phyloP scores from a whole-genome alignment of 306 rosid genomes.

The Vigna nakashimae region DNA sequence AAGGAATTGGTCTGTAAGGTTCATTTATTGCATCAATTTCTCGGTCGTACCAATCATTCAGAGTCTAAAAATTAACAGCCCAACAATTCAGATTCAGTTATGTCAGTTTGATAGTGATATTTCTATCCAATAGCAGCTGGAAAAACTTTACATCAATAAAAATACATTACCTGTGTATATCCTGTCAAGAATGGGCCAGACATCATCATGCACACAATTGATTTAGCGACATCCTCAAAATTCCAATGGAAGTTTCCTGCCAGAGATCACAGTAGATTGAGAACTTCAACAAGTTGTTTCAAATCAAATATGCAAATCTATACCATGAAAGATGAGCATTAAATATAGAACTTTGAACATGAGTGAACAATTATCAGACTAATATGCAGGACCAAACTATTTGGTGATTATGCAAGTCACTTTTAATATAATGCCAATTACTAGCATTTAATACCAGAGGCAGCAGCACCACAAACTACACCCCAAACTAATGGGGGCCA shows the following conservation, averaged over 20 bases:
- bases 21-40: constrained; percentile 97
- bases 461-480: constrained; percentile 98
- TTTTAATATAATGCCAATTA: constrained; percentile 4
- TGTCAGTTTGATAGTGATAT: constrained; percentile 34
- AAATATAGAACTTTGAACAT: constrained; percentile 28
- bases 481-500: constrained; percentile 99
- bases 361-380: not conserved
- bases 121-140: constrained; percentile 20
- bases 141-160: not conserved
- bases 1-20: constrained; percentile 99
- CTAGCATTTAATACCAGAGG: constrained; percentile 71
- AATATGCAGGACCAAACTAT: constrained; percentile 14
- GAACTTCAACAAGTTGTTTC: constrained; percentile 29
- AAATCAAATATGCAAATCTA: constrained; percentile 20
- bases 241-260: constrained; percentile 96
- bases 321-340: constrained; percentile 36
- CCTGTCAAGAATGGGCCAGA: constrained; percentile 96
- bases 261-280: constrained; percentile 30
- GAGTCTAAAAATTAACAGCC: constrained; percentile 58
- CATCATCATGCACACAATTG: constrained; percentile 92
- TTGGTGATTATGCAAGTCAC: constrained; percentile 10
- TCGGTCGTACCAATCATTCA: constrained; percentile 98
- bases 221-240: constrained; percentile 84
- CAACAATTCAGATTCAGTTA: constrained; percentile 26
- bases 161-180: constrained; percentile 76